These are phyloP conservation scores for Auriscalpium vulgare DNA, from an alignment of 768 basidiomycete genomes.

Conservation along the genomic window DNA sequence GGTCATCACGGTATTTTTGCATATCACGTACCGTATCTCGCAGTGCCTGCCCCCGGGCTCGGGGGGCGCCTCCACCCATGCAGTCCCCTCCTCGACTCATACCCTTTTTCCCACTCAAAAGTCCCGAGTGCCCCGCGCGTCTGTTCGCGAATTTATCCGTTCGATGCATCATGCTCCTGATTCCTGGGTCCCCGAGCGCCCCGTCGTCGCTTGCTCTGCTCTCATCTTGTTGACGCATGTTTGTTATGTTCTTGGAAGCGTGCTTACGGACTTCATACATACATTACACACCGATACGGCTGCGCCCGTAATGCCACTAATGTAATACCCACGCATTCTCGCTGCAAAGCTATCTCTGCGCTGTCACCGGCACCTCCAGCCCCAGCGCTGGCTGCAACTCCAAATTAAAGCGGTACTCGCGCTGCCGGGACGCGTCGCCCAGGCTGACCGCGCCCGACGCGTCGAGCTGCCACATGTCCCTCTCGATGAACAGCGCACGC, in stretches of 20 bases:
- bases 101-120: conserved; percentile 4
- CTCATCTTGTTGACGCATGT: conserved; percentile 7
- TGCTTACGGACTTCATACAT: conserved; percentile 13
- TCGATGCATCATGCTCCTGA: not conserved
- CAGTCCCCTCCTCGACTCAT: conserved; percentile 10
- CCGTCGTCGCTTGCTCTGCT: conserved; percentile 2
- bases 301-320: conserved; percentile 13
- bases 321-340: conserved; percentile 6
- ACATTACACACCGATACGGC: conserved; percentile 5
- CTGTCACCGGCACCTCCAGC: too few species aligned
- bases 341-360: not conserved
- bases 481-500: conserved; percentile 58
- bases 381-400: not conserved
- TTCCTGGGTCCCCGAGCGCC: conserved; percentile 1
- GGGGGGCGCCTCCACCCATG: conserved; percentile 7
- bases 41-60: conserved; percentile 8
- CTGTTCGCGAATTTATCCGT: too few species aligned
- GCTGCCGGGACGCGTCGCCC: conserved; percentile 35
- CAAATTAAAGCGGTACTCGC: conserved; percentile 30
- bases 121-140: not conserved
- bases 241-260: conserved; percentile 13
- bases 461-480: conserved; percentile 54
- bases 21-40: conserved; percentile 14
- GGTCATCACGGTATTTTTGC: conserved; percentile 15
- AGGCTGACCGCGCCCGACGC: conserved; percentile 31